These are phyloP conservation scores for Claviceps citrina DNA, from an alignment of 2,329 filamentous ascomycete species.

Conservation along the genomic window DNA sequence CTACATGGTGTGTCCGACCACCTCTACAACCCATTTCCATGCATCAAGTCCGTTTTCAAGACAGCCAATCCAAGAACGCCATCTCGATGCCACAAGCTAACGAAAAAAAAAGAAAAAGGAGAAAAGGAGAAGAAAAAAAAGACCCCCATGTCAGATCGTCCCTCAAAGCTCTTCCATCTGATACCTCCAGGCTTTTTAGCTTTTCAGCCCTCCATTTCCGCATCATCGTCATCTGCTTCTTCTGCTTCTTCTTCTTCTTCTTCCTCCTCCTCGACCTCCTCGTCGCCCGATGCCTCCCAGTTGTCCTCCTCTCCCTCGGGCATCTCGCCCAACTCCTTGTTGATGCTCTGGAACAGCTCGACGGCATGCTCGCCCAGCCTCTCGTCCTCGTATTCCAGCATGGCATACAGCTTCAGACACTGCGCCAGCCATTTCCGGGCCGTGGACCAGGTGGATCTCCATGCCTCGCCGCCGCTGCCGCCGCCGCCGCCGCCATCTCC, in stretches of 20 bases:
- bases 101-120: background rate
- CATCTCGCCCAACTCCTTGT: constrained; percentile 47
- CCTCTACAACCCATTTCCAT: background rate
- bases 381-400: constrained; percentile 75
- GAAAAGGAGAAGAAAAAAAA: background rate
- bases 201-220: constrained; percentile 36
- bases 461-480: constrained; percentile 27
- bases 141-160: background rate
- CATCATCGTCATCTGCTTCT: constrained; percentile 36
- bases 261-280: constrained; percentile 33
- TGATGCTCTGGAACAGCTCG: constrained; percentile 52
- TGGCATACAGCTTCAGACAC: constrained; percentile 61
- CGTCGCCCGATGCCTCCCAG: constrained; percentile 37
- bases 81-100: constrained; percentile 8
- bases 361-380: constrained; percentile 58
- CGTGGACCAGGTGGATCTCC: constrained; percentile 51
- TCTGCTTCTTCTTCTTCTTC: constrained; percentile 33
- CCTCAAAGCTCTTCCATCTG: background rate
- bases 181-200: too few relatives aligned
- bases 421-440: constrained; percentile 72
- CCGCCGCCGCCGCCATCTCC: constrained; percentile 9
- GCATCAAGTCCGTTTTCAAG: background rate
- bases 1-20: background rate
- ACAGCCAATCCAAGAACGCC: constrained; percentile 10
- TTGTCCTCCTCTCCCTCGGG: constrained; percentile 36